Conservation (phyloP, 352 stramenopile species). For the Phytophthora brassicae region DNA sequence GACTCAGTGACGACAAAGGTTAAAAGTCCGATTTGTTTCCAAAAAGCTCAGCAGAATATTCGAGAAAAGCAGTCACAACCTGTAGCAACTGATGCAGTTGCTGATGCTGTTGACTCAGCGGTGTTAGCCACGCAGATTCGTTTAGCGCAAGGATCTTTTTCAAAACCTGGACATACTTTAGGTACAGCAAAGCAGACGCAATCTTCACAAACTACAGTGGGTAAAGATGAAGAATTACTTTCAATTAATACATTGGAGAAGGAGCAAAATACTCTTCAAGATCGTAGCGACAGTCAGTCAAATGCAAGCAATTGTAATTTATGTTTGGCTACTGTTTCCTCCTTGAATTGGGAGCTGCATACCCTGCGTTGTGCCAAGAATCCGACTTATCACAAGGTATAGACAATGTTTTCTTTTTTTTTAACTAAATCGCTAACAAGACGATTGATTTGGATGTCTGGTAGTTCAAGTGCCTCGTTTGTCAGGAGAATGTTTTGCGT, state of each 20-base stretch:
- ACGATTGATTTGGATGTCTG: background rate
- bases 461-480: slow-evolving; percentile 47
- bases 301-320: slow-evolving; percentile 21
- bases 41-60: slow-evolving; percentile 24
- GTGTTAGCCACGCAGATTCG: slow-evolving; percentile 19
- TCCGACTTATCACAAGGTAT: slow-evolving; percentile 55
- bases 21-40: slow-evolving; percentile 13
- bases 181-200: background rate
- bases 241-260: background rate
- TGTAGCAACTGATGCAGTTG: slow-evolving; percentile 13
- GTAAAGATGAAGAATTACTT: background rate
- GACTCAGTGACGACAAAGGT: background rate
- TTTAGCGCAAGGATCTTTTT: slow-evolving; percentile 24
- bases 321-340: slow-evolving; percentile 40
- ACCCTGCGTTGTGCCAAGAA: slow-evolving; percentile 47
- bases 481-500: slow-evolving; percentile 35
- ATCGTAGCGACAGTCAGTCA: background rate
- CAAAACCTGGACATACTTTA: slow-evolving; percentile 26
- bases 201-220: background rate
- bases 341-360: slow-evolving; percentile 41
- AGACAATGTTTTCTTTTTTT: background rate
- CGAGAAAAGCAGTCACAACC: slow-evolving; percentile 14
- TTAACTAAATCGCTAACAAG: background rate
- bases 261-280: background rate
- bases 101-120: slow-evolving; percentile 4